Percentiles rank a stretch among this genome's conserved stretches.
These are phyloP conservation scores for Talaromyces amestolkiae DNA, from an alignment of 2,329 filamentous ascomycete genomes.

Conservation along the genomic window DNA sequence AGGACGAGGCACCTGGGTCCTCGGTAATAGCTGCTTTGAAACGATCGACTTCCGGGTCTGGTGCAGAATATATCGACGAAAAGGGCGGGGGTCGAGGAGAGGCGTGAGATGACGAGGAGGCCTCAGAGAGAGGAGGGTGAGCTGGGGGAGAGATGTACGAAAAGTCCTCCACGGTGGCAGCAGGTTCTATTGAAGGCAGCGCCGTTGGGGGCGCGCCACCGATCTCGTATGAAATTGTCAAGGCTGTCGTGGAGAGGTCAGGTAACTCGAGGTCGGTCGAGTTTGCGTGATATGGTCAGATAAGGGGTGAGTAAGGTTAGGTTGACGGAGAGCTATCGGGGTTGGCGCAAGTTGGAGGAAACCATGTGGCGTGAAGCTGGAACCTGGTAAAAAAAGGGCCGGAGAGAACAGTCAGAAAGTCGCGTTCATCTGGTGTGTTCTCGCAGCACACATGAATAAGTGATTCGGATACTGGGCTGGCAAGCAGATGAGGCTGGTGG, in stretches of 20 bases:
- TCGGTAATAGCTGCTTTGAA: constrained; percentile 47
- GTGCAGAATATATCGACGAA: constrained; percentile 60
- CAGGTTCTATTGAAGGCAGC: constrained; percentile 38
- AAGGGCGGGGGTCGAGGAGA: constrained; percentile 61
- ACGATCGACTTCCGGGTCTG: constrained; percentile 39
- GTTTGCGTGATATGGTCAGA: constrained; percentile 12
- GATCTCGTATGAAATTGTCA: constrained; percentile 30
- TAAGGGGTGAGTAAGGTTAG: constrained; percentile 32
- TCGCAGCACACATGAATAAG: not conserved
- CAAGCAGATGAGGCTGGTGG: not conserved
- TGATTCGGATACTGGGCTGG: not conserved
- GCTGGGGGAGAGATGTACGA: constrained; percentile 41
- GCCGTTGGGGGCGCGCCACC: constrained; percentile 45
- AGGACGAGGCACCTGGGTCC: constrained; percentile 42
- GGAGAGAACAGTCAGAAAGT: not conserved
- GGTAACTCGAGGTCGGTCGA: not conserved
- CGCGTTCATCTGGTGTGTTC: not conserved
- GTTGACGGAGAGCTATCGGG: constrained; percentile 29
- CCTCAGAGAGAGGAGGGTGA: constrained; percentile 38
- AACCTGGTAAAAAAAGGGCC: not conserved
- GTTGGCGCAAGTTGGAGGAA: constrained; percentile 5
- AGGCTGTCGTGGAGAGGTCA: not conserved
- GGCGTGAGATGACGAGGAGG: constrained; percentile 49
- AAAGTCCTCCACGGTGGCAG: constrained; percentile 41
- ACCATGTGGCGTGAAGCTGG: constrained; percentile 1